Conservation (phyloP, 2,329 filamentous ascomycete genomes). For the Neopestalotiopsis clavispora region DNA sequence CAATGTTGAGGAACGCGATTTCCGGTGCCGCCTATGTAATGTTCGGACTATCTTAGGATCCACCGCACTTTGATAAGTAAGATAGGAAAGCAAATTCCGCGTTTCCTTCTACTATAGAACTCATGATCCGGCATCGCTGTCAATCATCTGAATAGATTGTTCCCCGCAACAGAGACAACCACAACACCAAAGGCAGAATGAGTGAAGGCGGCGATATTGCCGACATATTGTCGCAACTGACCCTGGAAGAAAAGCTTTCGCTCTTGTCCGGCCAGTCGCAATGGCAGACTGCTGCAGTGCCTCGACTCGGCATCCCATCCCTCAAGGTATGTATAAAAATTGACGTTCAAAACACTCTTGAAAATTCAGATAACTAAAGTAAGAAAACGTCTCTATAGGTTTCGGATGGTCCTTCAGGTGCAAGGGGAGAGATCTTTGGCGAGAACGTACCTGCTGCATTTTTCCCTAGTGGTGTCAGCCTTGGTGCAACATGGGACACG, state of each 20-base stretch:
- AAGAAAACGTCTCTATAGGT: slow-evolving; percentile 50
- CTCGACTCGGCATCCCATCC: background rate
- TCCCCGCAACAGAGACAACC: background rate
- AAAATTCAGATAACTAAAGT: background rate
- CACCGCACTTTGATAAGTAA: background rate
- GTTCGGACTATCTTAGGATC: background rate
- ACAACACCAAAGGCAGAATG: background rate
- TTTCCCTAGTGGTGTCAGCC: slow-evolving; percentile 61
- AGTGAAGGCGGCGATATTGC: background rate
- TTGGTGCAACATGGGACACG: slow-evolving; percentile 62
- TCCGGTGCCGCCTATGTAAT: background rate
- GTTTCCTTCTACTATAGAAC: background rate
- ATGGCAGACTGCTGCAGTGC: background rate
- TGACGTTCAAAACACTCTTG: no score
- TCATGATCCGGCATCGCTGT: background rate
- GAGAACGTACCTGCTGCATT: slow-evolving; percentile 63
- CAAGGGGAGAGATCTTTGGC: slow-evolving; percentile 71
- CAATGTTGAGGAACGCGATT: background rate
- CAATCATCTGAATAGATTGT: background rate
- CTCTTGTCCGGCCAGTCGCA: background rate
- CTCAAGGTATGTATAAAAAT: background rate
- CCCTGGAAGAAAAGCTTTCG: background rate
- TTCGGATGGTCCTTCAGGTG: slow-evolving; percentile 72
- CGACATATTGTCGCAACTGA: background rate
- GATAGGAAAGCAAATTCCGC: slow-evolving; percentile 1